Evolutionary conservation across 768 basidiomycete genomes (phyloP), one percentile per base, ranked within the genome.

Genomic region (Gloeophyllum trabeum): DNA sequence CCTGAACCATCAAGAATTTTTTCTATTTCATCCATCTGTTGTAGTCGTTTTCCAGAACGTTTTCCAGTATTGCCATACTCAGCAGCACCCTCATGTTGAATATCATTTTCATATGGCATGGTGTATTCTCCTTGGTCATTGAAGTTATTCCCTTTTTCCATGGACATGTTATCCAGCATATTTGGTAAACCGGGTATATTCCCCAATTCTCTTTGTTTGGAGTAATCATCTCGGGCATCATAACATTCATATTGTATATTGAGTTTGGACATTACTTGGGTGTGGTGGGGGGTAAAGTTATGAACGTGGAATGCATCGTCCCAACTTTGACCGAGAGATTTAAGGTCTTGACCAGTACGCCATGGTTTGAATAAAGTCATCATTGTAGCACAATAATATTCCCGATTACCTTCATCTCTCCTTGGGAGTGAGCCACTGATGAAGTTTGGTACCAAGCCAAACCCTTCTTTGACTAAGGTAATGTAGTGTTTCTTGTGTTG

Each of bases 371-470:
- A 61, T 1, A 61, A 35, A 1, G 53, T 54, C 12, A 62, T 39
- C 61, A 62, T 61, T 1, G 59, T 53, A 21, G 45, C 32, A 40
- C 56, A 60, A 25, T 62, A 62, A 34, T 52, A 58, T 24, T 65
- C 57, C 14, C 51, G 28, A 44, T 62, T 61, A 1, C 56, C 61
- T 30, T 42, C 28, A 39, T 63, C 59, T 7, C 39, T 3, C 6
- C 53, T 38, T 5, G 61, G 61, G 56, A 60, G 40, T 3, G 39
- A 35, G 6, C 39, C 19, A n/a, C 39, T 35, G 3, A 52, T 51
- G 7, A 46, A 45, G 0, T 59, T 18, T 6, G 56, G 41, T 16
- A 61, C 53, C 14, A 35, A n/a, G 7, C 10, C 6, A 28, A 12
- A 18, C 4, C 21, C 12, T n/a, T 41, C 21, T 28, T 39, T 14